Evolutionary conservation across 2,329 filamentous ascomycete genomes (phyloP).

Genomic region (Cercospora zeina): DNA sequence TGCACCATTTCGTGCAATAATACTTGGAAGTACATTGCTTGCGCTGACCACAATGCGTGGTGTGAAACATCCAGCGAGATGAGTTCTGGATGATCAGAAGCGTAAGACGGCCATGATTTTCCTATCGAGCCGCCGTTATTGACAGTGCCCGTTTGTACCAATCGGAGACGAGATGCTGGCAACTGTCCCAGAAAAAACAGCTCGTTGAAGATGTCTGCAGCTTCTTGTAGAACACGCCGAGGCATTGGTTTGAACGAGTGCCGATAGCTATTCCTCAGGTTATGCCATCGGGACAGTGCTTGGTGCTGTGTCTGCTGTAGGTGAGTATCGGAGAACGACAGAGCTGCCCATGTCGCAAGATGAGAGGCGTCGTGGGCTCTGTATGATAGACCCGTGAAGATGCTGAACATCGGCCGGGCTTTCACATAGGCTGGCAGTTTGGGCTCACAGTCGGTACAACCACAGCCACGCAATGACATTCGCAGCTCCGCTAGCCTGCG

Average conservation of each 20-base stretch:
- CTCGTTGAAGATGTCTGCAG: slow-evolving; percentile 21
- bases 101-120: slow-evolving; percentile 16
- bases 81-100: not conserved
- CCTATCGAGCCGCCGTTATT: slow-evolving; percentile 14
- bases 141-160: slow-evolving; percentile 13
- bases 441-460: slow-evolving; percentile 14
- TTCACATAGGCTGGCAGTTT: not conserved
- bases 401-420: not conserved
- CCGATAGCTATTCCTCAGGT: not conserved
- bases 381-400: slow-evolving; percentile 7
- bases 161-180: slow-evolving; percentile 12
- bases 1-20: slow-evolving; percentile 23
- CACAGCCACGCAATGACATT: slow-evolving; percentile 11
- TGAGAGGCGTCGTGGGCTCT: slow-evolving; percentile 15
- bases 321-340: not conserved
- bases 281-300: slow-evolving; percentile 6
- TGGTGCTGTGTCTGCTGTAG: slow-evolving; percentile 7
- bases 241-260: not conserved
- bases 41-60: slow-evolving; percentile 1
- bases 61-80: slow-evolving; percentile 5
- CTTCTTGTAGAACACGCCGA: slow-evolving; percentile 1
- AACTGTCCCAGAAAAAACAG: slow-evolving; percentile 22
- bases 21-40: not conserved
- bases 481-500: not conserved
- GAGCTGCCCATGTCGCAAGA: slow-evolving; percentile 14